These are phyloP conservation scores for Helotiales sp. DNA, from an alignment of 2,329 filamentous ascomycete species.

Conservation along the genomic window DNA sequence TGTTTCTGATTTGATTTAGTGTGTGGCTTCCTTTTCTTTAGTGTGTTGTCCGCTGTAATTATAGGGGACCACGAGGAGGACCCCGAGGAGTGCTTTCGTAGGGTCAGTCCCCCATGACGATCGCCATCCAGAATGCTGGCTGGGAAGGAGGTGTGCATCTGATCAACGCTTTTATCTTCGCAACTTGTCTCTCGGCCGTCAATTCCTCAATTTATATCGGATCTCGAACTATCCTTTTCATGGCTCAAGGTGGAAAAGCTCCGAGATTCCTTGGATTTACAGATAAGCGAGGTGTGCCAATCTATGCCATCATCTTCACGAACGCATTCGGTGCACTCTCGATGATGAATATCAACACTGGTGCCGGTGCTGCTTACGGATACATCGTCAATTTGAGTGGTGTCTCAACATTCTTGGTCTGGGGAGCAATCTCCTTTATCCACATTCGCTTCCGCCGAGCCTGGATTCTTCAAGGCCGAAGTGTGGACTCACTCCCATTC, in stretches of 20 bases:
- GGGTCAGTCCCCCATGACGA: slow-evolving; percentile 76
- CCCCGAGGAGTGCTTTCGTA: too few species aligned
- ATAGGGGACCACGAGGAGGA: too few species aligned
- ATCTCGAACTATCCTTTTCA: slow-evolving; percentile 74
- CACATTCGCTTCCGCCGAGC: slow-evolving; percentile 74
- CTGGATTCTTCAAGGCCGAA: slow-evolving; percentile 63
- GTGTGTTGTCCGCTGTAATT: too few species aligned
- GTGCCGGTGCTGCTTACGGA: slow-evolving; percentile 65
- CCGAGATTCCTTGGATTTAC: slow-evolving; percentile 72
- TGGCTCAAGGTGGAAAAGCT: slow-evolving; percentile 75
- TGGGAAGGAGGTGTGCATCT: slow-evolving; percentile 76
- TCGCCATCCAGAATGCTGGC: slow-evolving; percentile 75
- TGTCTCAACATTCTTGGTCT: slow-evolving; percentile 74
- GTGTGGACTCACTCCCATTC: slow-evolving; percentile 59
- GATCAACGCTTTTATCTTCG: slow-evolving; percentile 77
- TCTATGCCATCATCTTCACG: slow-evolving; percentile 67
- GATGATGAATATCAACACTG: slow-evolving; percentile 76
- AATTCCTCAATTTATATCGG: slow-evolving; percentile 81
- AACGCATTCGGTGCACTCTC: slow-evolving; percentile 73
- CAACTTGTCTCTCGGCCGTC: slow-evolving; percentile 73
- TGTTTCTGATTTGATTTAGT: too few species aligned
- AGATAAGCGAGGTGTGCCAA: slow-evolving; percentile 64
- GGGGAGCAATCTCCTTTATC: slow-evolving; percentile 71
- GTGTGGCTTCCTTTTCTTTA: too few species aligned
- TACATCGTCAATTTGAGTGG: slow-evolving; percentile 75